Conservation (phyloP, 2,329 filamentous ascomycete species). For the Erysiphe pulchra region DNA sequence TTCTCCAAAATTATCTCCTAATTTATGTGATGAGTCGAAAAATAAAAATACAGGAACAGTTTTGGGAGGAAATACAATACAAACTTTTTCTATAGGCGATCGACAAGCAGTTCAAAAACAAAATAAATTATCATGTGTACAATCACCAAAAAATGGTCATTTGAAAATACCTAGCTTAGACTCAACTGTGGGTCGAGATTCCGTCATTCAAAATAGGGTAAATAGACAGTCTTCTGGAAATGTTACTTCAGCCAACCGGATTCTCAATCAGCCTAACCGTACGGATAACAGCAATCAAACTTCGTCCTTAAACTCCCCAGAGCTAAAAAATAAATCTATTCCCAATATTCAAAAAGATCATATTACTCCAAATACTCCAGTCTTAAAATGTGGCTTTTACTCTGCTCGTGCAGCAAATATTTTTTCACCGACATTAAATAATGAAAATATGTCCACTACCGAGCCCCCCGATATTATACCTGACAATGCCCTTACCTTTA, state of each 20-base stretch:
- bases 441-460: not conserved
- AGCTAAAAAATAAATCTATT: constrained; percentile 2
- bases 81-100: constrained; percentile 10
- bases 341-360: constrained; percentile 1
- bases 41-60: not conserved
- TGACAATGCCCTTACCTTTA: constrained; percentile 31
- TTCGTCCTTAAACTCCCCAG: constrained; percentile 10
- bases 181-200: constrained; percentile 1
- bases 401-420: constrained; percentile 40
- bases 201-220: constrained; percentile 1
- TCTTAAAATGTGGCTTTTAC: constrained; percentile 28
- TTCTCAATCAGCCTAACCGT: constrained; percentile 12
- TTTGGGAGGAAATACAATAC: not conserved
- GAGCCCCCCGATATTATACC: constrained; percentile 17
- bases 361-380: constrained; percentile 4
- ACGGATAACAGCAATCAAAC: constrained; percentile 6
- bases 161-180: constrained; percentile 7
- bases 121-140: constrained; percentile 6
- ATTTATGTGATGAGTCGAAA: not conserved
- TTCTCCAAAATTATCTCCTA: not conserved
- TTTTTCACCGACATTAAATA: constrained; percentile 19
- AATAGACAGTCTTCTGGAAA: constrained; percentile 3
- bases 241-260: constrained; percentile 5
- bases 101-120: constrained; percentile 2
- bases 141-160: constrained; percentile 12